These are phyloP conservation scores for Rossbeevera mucosa DNA, from an alignment of 768 basidiomycete genomes.

Conservation along the genomic window DNA sequence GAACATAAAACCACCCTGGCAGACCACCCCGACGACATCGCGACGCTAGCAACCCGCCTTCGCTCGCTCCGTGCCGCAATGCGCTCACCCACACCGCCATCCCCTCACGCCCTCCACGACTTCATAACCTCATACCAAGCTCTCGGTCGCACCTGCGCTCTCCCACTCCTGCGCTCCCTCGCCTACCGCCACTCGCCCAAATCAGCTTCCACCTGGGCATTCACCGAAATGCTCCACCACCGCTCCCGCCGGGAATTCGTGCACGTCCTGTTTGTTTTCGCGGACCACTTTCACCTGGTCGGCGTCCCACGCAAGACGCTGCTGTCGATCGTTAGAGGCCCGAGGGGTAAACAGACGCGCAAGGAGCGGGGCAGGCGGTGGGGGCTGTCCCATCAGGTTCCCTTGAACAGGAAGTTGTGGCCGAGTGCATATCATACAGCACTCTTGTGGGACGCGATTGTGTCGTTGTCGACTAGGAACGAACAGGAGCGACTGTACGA, in stretches of 20 bases:
- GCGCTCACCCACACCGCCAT: slow-evolving; percentile 19
- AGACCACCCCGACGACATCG: slow-evolving; percentile 4
- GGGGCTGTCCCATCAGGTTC: not conserved
- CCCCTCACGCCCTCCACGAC: slow-evolving; percentile 11
- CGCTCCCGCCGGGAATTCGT: slow-evolving; percentile 15
- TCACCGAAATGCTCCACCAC: slow-evolving; percentile 30
- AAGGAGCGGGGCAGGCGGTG: not conserved
- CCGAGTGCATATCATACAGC: too few relatives aligned
- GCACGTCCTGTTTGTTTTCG: slow-evolving; percentile 40
- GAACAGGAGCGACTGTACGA: too few relatives aligned
- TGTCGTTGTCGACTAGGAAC: too few relatives aligned
- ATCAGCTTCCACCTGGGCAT: slow-evolving; percentile 23
- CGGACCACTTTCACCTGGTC: slow-evolving; percentile 45
- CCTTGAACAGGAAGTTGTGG: too few relatives aligned
- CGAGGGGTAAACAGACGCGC: slow-evolving; percentile 4
- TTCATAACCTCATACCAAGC: slow-evolving; percentile 13
- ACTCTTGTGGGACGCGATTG: too few relatives aligned
- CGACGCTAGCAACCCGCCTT: slow-evolving; percentile 14
- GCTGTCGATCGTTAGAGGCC: not conserved
- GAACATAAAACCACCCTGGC: not conserved
- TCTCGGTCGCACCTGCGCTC: slow-evolving; percentile 17
- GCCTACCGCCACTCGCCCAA: slow-evolving; percentile 24
- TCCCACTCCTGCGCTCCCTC: slow-evolving; percentile 15
- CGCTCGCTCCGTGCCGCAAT: slow-evolving; percentile 26
- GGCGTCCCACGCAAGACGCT: slow-evolving; percentile 44